phyloP scores from a whole-genome alignment of 257 asterid species.

The Petrea volubilis region DNA sequence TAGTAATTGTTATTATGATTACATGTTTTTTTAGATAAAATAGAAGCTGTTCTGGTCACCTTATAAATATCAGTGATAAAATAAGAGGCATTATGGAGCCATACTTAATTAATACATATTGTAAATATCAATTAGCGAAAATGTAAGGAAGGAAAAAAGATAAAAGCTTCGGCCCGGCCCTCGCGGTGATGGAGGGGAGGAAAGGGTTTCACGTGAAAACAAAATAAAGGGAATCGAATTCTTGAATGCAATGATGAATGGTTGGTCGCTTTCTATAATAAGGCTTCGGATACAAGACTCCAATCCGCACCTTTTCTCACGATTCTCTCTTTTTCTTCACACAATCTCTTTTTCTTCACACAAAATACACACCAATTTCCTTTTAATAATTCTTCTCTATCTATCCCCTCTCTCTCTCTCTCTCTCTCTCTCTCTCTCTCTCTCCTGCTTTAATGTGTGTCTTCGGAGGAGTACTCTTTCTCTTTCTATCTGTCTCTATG shows the following conservation, averaged over 20 bases:
- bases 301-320: constrained; percentile 70
- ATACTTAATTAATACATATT: too few relatives aligned
- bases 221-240: constrained; percentile 59
- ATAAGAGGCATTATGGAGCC: too few relatives aligned
- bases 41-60: too few relatives aligned
- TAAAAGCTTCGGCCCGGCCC: too few relatives aligned
- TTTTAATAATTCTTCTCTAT: constrained; percentile 14
- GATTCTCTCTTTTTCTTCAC: constrained; percentile 57
- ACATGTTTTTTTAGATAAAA: too few relatives aligned
- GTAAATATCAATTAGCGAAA: too few relatives aligned
- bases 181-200: not conserved
- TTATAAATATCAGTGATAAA: too few relatives aligned
- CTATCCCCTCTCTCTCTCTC: not conserved
- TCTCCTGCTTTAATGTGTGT: not conserved
- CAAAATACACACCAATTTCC: not conserved
- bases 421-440: not conserved
- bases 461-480: not conserved
- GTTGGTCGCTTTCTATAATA: constrained; percentile 71
- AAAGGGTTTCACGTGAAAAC: constrained; percentile 20
- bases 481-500: constrained; percentile 23
- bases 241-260: constrained; percentile 52
- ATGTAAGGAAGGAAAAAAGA: too few relatives aligned
- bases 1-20: too few relatives aligned
- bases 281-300: constrained; percentile 85
- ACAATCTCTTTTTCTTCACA: constrained; percentile 4